Evolutionary conservation across 108 stramenopile genomes (phyloP), one percentile per base, ranked within the genome.

Genomic region (Nitzschia sp.): DNA sequence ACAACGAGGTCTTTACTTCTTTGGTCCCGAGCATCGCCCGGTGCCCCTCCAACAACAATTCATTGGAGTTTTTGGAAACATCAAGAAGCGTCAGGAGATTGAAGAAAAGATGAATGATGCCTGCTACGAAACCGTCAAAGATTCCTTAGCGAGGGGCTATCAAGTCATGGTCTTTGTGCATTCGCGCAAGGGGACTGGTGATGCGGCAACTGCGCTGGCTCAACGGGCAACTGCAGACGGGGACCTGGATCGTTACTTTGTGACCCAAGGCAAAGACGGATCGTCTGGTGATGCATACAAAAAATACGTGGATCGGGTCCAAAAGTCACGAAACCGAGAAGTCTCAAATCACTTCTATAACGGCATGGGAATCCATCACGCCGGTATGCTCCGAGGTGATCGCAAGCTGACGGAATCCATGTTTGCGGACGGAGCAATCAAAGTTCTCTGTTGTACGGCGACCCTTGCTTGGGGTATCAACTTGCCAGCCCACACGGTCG

Each of bases 161-260:
- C 99, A 99, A 80, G 98, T 98, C 26, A 99, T 99, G 99, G 96
- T 99, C 18, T 99, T 99, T 82, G 98, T 99, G 46, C 99, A 99
- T 78, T 94, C 95, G 1, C 88, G 99, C 47, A 96, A 97, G 68
- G 98, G 97, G 17, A 99, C 99, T 1, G 86, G 91, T 28, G 84
- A 88, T 27, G 97, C 99, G 1, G 94, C 94, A 4, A 78, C 71
- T 15, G 94, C 92, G 2, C 69, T 98, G 33, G 85, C 78, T 3
- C 94, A 97, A 48, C 81, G 76, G 6, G 96, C 95, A 2, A 38
- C 75, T 25, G 82, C 81, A 56, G 70, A 82, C 29, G 78, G 78
- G 8, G 86, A 81, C 28, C 60, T 91, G 54, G 87, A 92, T 30
- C 59, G 75, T 1, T 76, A 82, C 55, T 96, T 96, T 60, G 71